Evolutionary conservation across 768 basidiomycete genomes (phyloP), one percentile per base, ranked within the genome.

Genomic region (Rhodotorula paludigena): DNA sequence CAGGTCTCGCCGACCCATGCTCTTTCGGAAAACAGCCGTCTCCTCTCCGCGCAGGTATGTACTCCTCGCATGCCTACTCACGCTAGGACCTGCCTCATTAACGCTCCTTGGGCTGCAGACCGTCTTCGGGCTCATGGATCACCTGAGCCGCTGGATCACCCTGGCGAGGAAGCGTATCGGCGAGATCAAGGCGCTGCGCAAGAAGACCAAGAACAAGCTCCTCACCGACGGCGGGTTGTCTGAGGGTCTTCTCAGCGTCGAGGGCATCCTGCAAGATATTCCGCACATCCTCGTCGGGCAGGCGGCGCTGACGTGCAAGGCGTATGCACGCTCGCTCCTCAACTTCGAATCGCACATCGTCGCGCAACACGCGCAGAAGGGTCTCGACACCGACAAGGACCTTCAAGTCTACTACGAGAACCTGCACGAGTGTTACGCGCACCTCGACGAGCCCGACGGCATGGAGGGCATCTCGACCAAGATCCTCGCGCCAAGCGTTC

Each of bases 381-480:
- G 55, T 52, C 60, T 59, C 25, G 56, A 35, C 8, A 75, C 78
- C 28, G 72, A 80, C 67, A 74, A 76, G 10, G 83, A 88, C 41
- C 80, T 90, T 5, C 82, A 89, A 57, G 80, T 79, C 25, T 85
- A 89, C 76, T 97, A 91, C 76, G 96, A 98, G 74, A 85, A 86
- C 25, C 81, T 99, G 12, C 96, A 99, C 74, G 88, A 96, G 78
- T 93, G 98, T 67, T 99, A 99, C 77, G 88, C 94, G 20, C 85
- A 92, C 63, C 82, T 99, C 12, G 92, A 99, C 77, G 92, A 99
- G 78, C 96, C 96, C 0, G 96, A 99, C 79, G 96, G 96, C 23
- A 99, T 99, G 96, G 93, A 97, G 79, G 96, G 96, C 1, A 84
- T 98, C 39, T 96, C 96, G 0, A 86, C 89, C 11, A 80, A 89